Evolutionary conservation across 192 early-diverging fungal species (phyloP).

Genomic region (Kappamyces sp.): DNA sequence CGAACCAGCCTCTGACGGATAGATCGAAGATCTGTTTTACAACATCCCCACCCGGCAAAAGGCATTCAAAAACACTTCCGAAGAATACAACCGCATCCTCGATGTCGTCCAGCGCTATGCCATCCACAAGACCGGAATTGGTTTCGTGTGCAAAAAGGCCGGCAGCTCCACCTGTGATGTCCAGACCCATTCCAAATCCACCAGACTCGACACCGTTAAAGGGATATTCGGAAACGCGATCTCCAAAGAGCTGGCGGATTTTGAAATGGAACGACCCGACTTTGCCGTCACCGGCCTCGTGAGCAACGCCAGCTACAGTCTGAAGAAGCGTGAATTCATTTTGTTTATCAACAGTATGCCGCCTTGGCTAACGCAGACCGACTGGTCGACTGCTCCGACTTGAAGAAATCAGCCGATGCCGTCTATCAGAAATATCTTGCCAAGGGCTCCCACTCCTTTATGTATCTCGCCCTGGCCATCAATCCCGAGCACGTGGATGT

Average conservation of each 20-base stretch:
- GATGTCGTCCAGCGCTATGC: slow-evolving; percentile 90
- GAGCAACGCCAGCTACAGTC: slow-evolving; percentile 82
- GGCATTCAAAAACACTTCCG: slow-evolving; percentile 75
- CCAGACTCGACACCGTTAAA: slow-evolving; percentile 70
- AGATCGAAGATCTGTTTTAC: slow-evolving; percentile 94
- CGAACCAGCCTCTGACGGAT: slow-evolving; percentile 5
- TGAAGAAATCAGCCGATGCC: slow-evolving; percentile 76
- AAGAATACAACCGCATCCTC: slow-evolving; percentile 87
- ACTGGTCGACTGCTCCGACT: slow-evolving; percentile 71
- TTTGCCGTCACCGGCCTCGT: slow-evolving; percentile 71
- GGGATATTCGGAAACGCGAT: slow-evolving; percentile 77
- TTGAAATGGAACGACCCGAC: slow-evolving; percentile 48
- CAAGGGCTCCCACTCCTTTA: slow-evolving; percentile 82
- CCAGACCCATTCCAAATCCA: slow-evolving; percentile 56
- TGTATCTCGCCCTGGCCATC: slow-evolving; percentile 84
- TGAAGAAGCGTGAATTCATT: slow-evolving; percentile 77
- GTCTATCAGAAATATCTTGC: slow-evolving; percentile 77
- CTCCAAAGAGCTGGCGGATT: slow-evolving; percentile 66
- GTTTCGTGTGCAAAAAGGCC: slow-evolving; percentile 85
- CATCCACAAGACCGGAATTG: slow-evolving; percentile 78
- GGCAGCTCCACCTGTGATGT: slow-evolving; percentile 73
- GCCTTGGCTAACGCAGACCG: slow-evolving; percentile 47
- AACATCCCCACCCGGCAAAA: slow-evolving; percentile 80
- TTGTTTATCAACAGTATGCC: slow-evolving; percentile 91
- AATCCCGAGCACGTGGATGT: slow-evolving; percentile 89